Evolutionary conservation across 2,329 filamentous ascomycete genomes (phyloP).

Genomic region (Neonectria punicea): DNA sequence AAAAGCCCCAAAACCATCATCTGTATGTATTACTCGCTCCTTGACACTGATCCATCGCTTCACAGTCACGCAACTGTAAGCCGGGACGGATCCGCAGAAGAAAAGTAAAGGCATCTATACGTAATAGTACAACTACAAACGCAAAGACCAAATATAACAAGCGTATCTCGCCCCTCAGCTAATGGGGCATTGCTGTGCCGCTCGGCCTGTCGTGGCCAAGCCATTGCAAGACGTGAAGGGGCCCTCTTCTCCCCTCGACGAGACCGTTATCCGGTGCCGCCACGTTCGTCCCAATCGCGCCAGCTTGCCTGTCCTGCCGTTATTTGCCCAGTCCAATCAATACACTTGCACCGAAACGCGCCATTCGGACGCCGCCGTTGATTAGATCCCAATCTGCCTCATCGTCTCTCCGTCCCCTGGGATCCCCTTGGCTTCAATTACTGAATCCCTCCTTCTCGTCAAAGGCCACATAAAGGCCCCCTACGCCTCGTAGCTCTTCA

Average conservation of each 20-base stretch:
- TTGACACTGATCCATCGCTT: neutral
- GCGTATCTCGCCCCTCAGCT: constrained; percentile 6
- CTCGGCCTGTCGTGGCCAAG: neutral
- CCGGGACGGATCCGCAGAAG: neutral
- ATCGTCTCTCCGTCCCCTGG: constrained; percentile 9
- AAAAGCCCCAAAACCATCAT: neutral
- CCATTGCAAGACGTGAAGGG: neutral
- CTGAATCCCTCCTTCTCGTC: neutral
- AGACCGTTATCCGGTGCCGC: neutral
- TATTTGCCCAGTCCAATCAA: constrained; percentile 18
- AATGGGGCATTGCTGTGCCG: neutral
- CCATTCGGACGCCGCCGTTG: constrained; percentile 35
- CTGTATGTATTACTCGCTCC: neutral
- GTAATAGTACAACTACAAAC: constrained; percentile 28
- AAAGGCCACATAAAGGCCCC: neutral
- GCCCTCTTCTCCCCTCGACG: neutral
- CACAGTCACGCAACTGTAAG: neutral
- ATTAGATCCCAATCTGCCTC: constrained; percentile 31
- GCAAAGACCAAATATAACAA: constrained; percentile 20
- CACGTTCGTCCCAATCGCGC: constrained; percentile 2
- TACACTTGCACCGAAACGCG: constrained; percentile 22
- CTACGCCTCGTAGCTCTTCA: constrained; percentile 69
- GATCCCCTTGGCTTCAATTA: constrained; percentile 4
- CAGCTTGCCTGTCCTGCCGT: constrained; percentile 3
- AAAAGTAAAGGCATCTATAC: constrained; percentile 23